These are phyloP conservation scores for Trypanosoma cruzi DNA, from an alignment of 208 protist genomes.

Conservation along the genomic window DNA sequence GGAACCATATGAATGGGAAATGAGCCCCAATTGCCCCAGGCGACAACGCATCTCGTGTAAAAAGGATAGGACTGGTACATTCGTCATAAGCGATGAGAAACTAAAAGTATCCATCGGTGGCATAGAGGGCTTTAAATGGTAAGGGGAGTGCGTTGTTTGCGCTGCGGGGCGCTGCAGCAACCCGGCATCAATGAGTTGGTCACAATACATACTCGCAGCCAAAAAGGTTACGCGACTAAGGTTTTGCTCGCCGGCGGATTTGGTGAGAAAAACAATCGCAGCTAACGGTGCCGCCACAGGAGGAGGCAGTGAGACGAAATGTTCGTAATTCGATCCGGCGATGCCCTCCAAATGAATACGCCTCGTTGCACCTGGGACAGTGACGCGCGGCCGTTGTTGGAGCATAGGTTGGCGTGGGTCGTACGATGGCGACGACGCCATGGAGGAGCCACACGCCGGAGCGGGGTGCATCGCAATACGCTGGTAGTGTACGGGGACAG, in stretches of 20 bases:
- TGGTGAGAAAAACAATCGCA: slow-evolving; percentile 84
- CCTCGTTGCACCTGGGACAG: neutral
- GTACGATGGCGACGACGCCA: slow-evolving; percentile 12
- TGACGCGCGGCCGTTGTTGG: neutral
- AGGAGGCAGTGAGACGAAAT: slow-evolving; percentile 52
- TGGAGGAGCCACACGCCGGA: slow-evolving; percentile 14
- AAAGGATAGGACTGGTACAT: slow-evolving; percentile 85
- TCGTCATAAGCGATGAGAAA: slow-evolving; percentile 87
- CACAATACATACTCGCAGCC: slow-evolving; percentile 82
- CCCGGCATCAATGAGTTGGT: slow-evolving; percentile 73
- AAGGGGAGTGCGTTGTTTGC: neutral
- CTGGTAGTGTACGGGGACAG: neutral
- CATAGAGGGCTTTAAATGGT: slow-evolving; percentile 18
- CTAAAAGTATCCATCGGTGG: slow-evolving; percentile 88
- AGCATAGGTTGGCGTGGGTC: slow-evolving; percentile 5
- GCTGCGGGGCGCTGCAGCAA: slow-evolving; percentile 40
- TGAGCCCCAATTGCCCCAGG: slow-evolving; percentile 67
- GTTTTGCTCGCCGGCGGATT: slow-evolving; percentile 87
- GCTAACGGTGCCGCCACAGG: slow-evolving; percentile 76
- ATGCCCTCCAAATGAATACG: neutral
- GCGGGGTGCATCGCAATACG: slow-evolving; percentile 5
- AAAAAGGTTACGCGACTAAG: slow-evolving; percentile 78
- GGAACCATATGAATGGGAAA: slow-evolving; percentile 25
- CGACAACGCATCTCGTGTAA: slow-evolving; percentile 87
- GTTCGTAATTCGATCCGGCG: slow-evolving; percentile 16